phyloP scores from a whole-genome alignment of 2,329 filamentous ascomycete species.

The Bertia moriformis region DNA sequence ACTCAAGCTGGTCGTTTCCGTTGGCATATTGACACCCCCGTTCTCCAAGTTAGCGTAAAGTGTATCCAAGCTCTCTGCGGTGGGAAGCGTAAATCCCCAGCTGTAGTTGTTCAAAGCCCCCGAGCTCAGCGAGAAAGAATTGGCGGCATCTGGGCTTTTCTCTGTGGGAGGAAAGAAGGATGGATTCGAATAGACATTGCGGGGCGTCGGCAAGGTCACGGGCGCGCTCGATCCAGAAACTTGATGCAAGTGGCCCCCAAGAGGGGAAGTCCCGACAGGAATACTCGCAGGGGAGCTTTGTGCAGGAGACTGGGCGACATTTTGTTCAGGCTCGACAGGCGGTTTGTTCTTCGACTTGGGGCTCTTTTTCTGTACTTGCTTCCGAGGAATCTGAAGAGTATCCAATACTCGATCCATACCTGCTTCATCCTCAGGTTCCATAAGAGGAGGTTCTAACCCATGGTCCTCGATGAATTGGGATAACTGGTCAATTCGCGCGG shows the following conservation, averaged over 20 bases:
- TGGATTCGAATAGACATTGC: too few species aligned
- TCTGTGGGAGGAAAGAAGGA: too few species aligned
- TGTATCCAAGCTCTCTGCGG: not conserved
- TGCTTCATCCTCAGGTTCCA: slow-evolving; percentile 2
- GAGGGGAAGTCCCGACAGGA: not conserved
- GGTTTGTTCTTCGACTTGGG: not conserved
- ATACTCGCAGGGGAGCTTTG: not conserved
- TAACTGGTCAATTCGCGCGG: slow-evolving; percentile 8
- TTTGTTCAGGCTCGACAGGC: not conserved
- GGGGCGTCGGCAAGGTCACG: too few species aligned
- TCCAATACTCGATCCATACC: slow-evolving; percentile 3
- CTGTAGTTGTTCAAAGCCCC: not conserved
- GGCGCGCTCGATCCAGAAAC: too few species aligned
- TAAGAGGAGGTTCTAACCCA: slow-evolving; percentile 5
- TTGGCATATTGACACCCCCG: not conserved
- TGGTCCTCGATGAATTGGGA: slow-evolving; percentile 8
- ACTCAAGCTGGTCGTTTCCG: not conserved
- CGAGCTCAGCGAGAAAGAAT: not conserved
- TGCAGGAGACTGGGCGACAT: not conserved
- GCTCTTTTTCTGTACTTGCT: not conserved
- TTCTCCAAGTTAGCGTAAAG: not conserved
- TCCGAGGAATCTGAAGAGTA: not conserved
- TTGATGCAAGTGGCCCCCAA: not conserved
- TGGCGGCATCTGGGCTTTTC: not conserved
- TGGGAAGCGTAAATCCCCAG: slow-evolving; percentile 1